These are phyloP conservation scores for Talaromyces proteolyticus DNA, from an alignment of 495 filamentous ascomycete genomes.

Conservation along the genomic window DNA sequence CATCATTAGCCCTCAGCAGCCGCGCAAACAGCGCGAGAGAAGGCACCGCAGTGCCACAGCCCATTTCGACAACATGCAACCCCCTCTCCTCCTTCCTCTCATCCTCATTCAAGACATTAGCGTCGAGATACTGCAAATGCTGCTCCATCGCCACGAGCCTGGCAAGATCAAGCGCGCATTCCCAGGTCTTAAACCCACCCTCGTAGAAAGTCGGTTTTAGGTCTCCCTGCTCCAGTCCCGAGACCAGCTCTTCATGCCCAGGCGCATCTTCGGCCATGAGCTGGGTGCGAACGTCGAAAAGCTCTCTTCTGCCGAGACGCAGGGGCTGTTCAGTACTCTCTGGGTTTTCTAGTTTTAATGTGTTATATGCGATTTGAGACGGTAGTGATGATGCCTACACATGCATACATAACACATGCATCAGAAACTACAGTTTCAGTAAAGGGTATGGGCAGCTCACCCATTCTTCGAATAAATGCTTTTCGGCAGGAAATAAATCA, in stretches of 20 bases:
- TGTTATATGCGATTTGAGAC: conserved; percentile 70
- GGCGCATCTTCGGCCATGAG: conserved; percentile 80
- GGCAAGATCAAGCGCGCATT: conserved; percentile 85
- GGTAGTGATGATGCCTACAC: conserved; percentile 62
- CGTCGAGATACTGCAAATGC: no score
- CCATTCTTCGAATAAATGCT: conserved; percentile 40
- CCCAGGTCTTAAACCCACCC: conserved; percentile 99
- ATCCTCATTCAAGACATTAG: conserved; percentile 16
- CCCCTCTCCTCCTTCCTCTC: conserved; percentile 27
- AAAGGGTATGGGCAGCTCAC: no score
- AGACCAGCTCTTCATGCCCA: conserved; percentile 35
- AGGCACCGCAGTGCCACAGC: conserved; percentile 86
- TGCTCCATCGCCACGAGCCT: no score
- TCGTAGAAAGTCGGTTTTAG: conserved; percentile 90
- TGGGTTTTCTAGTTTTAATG: conserved; percentile 40
- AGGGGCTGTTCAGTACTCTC: conserved; percentile 7
- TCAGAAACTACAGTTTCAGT: no score
- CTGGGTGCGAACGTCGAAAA: conserved; percentile 91
- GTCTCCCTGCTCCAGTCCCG: conserved; percentile 71
- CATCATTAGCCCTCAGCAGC: conserved; percentile 36
- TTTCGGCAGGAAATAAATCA: conserved; percentile 27
- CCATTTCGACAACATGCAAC: conserved; percentile 75
- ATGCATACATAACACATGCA: conserved; percentile 38
- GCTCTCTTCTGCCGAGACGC: conserved; percentile 72
- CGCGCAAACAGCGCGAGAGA: conserved; percentile 71